These are phyloP conservation scores for Exophiala calicioides DNA, from an alignment of 2,329 filamentous ascomycete species.

Conservation along the genomic window DNA sequence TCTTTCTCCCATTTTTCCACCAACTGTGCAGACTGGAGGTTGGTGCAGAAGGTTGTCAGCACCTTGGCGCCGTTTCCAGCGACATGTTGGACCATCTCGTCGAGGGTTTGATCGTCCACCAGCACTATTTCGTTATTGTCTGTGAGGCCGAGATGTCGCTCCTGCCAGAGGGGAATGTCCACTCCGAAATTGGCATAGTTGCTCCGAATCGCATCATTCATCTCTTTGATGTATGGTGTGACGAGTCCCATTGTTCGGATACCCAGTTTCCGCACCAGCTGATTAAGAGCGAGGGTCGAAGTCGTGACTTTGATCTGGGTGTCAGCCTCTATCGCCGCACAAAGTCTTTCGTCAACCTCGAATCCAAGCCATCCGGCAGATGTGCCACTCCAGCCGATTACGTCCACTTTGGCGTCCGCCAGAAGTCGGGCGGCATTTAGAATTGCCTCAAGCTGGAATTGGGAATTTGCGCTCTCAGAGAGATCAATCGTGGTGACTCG, in stretches of 20 bases:
- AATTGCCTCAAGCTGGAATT: conserved; percentile 37
- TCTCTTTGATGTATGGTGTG: conserved; percentile 46
- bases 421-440: conserved; percentile 39
- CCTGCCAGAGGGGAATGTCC: conserved; percentile 20
- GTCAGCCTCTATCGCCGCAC: conserved; percentile 39
- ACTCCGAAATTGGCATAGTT: conserved; percentile 33
- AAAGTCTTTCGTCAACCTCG: conserved; percentile 43
- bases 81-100: conserved; percentile 18
- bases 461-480: conserved; percentile 35
- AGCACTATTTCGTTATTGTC: conserved; percentile 44
- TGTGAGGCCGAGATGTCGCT: conserved; percentile 38
- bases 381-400: conserved; percentile 44
- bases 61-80: conserved; percentile 35
- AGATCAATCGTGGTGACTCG: conserved; percentile 44
- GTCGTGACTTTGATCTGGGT: conserved; percentile 45
- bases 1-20: conserved; percentile 42
- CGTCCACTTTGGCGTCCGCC: conserved; percentile 41
- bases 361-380: conserved; percentile 45
- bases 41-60: conserved; percentile 48
- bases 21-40: conserved; percentile 44
- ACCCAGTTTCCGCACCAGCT: conserved; percentile 34
- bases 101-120: conserved; percentile 35
- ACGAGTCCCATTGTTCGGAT: conserved; percentile 40
- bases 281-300: conserved; percentile 45
- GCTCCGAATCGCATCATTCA: conserved; percentile 44